These are phyloP conservation scores for Lumnitzera littorea DNA, from an alignment of 345 rosid genomes.

Conservation along the genomic window DNA sequence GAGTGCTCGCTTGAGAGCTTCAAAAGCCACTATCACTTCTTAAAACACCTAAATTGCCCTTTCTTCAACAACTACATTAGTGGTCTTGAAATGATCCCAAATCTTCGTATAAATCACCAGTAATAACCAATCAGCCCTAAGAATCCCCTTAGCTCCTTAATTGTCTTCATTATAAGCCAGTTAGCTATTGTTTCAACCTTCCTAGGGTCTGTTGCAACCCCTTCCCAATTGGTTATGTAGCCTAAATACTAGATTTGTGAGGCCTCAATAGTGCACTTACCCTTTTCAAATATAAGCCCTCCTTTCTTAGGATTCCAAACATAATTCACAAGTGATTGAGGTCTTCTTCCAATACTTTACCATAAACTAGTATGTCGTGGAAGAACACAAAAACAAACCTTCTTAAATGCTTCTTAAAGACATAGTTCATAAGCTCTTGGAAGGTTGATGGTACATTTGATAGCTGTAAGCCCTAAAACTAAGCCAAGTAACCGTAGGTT, in stretches of 20 bases:
- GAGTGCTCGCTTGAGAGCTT: neutral
- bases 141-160: slow-evolving; percentile 1
- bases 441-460: neutral
- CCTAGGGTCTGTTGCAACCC: neutral
- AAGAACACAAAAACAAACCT: neutral
- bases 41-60: neutral
- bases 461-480: no score
- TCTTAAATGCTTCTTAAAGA: neutral
- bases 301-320: neutral
- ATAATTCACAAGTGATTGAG: neutral
- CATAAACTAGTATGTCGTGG: neutral
- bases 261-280: neutral
- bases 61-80: neutral
- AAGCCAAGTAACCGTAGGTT: no score
- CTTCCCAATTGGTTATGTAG: neutral
- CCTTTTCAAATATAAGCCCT: neutral
- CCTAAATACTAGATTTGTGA: no score
- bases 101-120: neutral
- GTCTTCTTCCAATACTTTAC: neutral
- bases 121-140: neutral
- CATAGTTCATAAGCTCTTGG: neutral
- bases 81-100: neutral
- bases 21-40: neutral
- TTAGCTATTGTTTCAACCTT: neutral
- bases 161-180: neutral